Base-by-base conservation (phyloP, 2,329 filamentous ascomycete species). In the Aspergillus vadensis region DNA sequence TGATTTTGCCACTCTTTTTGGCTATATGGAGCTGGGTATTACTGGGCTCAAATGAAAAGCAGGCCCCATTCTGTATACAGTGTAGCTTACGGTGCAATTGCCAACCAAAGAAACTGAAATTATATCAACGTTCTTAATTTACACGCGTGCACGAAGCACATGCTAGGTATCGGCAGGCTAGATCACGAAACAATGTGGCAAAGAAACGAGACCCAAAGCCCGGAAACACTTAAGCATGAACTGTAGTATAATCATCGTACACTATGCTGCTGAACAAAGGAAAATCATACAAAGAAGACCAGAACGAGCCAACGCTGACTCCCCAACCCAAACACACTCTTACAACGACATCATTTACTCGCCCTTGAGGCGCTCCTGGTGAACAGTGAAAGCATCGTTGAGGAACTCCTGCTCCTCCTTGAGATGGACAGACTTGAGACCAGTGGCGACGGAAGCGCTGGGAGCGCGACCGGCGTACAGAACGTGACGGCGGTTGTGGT, bases 381-480 rank as follows among this genome's bases (percentile, higher is more conserved):
- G 83, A 50, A 89, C 81, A 19, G 72, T 81, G 73, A 86, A 89
- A 54, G 87, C 87, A 74, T 84, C 83, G 65, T 87, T 80, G 67
- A 94, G 80, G 69, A 99, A 79, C 51, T 95, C 91, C 76, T 91
- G 85, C 85, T 98, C 95, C 83, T 99, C 95, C 85, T 94, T 96
- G 79, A 88, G 81, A 80, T 99, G 95, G 58, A 85, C 87, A 48
- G 84, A 81, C 88, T 99, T 99, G 74, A 95, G 81, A 78, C 95
- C 95, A 57, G 94, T 97, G 39, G 95, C 95, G 25, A 98, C 94
- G 65, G 90, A 94, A 15, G 95, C 94, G 73, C 92, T 97, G 39
- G 94, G 94, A 80, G 92, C 89, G 71, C 95, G 90, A 68, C 95
- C 95, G 62, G 95, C 95, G 78, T 98, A 99, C 87, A 97, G 92